phyloP scores from a whole-genome alignment of 2,329 filamentous ascomycete species.

The Penicillium sp. region DNA sequence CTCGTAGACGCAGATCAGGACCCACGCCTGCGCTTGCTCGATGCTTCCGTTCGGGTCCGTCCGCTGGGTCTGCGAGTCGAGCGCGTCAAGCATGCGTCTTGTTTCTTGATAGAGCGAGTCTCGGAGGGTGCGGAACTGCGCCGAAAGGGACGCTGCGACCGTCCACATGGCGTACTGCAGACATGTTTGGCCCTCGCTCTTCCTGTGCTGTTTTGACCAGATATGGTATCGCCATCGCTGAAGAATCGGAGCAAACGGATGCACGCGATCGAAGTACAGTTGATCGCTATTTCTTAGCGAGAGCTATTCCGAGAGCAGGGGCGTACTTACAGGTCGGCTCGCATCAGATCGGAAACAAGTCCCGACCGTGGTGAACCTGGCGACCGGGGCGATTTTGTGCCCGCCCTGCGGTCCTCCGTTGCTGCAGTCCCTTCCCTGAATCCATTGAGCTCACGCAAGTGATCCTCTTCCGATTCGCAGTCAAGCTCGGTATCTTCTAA shows the following conservation, averaged over 20 bases:
- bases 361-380: conserved; percentile 14
- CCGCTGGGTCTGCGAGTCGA: conserved; percentile 21
- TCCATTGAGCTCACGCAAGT: conserved; percentile 13
- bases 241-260: conserved; percentile 34
- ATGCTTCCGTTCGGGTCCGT: conserved; percentile 23
- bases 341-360: conserved; percentile 26
- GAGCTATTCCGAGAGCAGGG: too few species aligned
- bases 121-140: conserved; percentile 35
- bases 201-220: conserved; percentile 29
- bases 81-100: conserved; percentile 28
- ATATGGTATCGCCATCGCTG: conserved; percentile 35
- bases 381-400: conserved; percentile 18
- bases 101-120: conserved; percentile 35
- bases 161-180: conserved; percentile 47
- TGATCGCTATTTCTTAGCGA: conserved; percentile 29
- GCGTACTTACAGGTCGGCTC: conserved; percentile 26
- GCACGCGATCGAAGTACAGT: conserved; percentile 39
- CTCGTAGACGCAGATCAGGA: conserved; percentile 45
- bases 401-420: background rate
- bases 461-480: conserved; percentile 26
- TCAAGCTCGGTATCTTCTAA: conserved; percentile 22
- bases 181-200: conserved; percentile 27
- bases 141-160: conserved; percentile 38
- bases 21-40: conserved; percentile 44
- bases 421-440: conserved; percentile 6